Conservation (phyloP, 2,329 filamentous ascomycete genomes). For the Aspergillus texensis region DNA sequence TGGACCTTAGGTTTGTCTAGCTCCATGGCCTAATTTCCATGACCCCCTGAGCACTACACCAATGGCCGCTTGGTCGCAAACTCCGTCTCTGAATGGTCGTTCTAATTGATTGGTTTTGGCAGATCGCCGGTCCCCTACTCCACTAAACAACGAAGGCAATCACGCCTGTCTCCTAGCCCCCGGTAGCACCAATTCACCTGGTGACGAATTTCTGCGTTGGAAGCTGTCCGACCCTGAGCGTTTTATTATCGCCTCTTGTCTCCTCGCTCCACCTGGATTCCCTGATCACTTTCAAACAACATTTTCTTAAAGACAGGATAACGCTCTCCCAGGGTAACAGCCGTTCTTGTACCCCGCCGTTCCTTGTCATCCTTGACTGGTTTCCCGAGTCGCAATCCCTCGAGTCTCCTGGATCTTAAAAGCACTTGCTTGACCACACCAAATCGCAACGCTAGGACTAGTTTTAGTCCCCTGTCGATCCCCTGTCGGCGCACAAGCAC, state of each 20-base stretch:
- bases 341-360: not conserved
- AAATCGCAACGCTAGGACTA: conserved; percentile 4
- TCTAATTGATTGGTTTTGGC: conserved; percentile 27
- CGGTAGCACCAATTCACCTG: conserved; percentile 3
- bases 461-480: conserved; percentile 25
- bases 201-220: conserved; percentile 1
- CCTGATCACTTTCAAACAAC: not conserved
- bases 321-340: no score
- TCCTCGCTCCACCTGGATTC: not conserved
- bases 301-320: no score
- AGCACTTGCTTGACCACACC: not conserved
- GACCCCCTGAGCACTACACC: conserved; percentile 17
- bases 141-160: conserved; percentile 27
- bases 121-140: conserved; percentile 28
- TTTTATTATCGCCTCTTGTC: conserved; percentile 5
- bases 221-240: not conserved
- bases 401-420: not conserved
- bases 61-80: conserved; percentile 17
- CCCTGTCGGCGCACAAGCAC: conserved; percentile 11
- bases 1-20: conserved; percentile 10
- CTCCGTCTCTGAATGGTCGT: conserved; percentile 22
- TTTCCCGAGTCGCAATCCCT: not conserved
- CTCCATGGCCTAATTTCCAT: conserved; percentile 6
- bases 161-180: conserved; percentile 13
- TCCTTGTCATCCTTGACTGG: not conserved